phyloP scores from a whole-genome alignment of 371 early-diverging fungal genomes.

The Mucor saturninus region DNA sequence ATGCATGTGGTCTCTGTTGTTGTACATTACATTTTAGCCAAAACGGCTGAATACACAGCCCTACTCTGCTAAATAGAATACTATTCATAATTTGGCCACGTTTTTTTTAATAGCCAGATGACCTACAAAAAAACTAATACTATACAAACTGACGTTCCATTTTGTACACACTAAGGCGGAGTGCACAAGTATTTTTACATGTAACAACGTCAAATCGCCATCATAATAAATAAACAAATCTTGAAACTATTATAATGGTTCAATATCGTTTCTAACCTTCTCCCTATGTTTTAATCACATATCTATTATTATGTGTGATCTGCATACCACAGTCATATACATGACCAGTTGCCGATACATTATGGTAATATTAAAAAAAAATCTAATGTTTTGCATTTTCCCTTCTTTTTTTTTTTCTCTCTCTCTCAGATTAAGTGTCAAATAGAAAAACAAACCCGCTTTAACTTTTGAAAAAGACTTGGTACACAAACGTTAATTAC shows the following conservation, averaged over 20 bases:
- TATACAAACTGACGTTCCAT: neutral
- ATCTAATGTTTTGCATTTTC: too few species aligned
- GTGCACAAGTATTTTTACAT: neutral
- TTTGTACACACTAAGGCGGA: conserved; percentile 2
- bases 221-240: conserved; percentile 5
- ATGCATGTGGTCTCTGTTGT: conserved; percentile 3
- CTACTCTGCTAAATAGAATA: neutral
- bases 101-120: neutral
- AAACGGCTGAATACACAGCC: neutral
- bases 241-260: neutral
- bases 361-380: too few species aligned
- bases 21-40: conserved; percentile 7
- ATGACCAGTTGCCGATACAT: neutral
- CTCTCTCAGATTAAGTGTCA: too few species aligned
- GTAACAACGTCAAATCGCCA: conserved; percentile 1
- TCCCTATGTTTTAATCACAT: neutral
- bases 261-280: neutral
- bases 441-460: too few species aligned
- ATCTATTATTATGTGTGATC: neutral
- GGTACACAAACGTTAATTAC: too few species aligned
- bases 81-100: conserved; percentile 2
- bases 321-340: conserved; percentile 4
- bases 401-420: too few species aligned
- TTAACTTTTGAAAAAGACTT: too few species aligned
- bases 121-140: neutral